Base-by-base conservation (phyloP, 768 basidiomycete genomes). In the Tulasnella sp. region DNA sequence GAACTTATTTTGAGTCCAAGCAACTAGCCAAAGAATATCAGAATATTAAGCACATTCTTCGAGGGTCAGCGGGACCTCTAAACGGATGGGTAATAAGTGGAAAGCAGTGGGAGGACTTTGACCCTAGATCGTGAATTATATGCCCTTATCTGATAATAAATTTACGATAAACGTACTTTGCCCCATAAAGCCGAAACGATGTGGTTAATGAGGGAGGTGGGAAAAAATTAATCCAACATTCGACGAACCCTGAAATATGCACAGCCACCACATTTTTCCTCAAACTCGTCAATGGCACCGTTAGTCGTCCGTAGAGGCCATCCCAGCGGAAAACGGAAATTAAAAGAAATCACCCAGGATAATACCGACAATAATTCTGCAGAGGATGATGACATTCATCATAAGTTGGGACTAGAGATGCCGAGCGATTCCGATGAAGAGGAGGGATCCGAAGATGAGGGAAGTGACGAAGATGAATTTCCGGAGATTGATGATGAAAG, bases 391-490 rank as follows among this genome's bases (percentile, higher is more conserved):
- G 55, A 65, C 25, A 67, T 74, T 34, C 62, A 65, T 5, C 62
- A 66, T 28, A 64, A 65, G 33, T 73, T 74, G 35, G 67, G 67
- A 39, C 63, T 87, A 53, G 83, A 85, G 62, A 81, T 86, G 76
- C 64, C 70, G 54, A 84, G 79, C 62, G 84, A 82, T 60, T n/a
- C n/a, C n/a, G 84, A 86, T 53, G 83, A 47, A 22, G 48, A 51
- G 20, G 35, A 24, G 22, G 63, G 56, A 45, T 45, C 35, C 25
- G 67, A 66, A 28, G 69, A 64, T 37, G 76, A 77, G 60, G 76
- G 74, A 47, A 76, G 72, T 27, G 72, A 76, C 55, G 70, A 77
- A 16, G 83, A 87, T 57, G 77, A 76, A 41, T 89, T 89, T 59
- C 85, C 86, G 2, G 67, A 66, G 48, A 78, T 78, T 54, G 75